These are phyloP conservation scores for Tolypocladium inflatum DNA, from an alignment of 2,329 filamentous ascomycete species.

Conservation along the genomic window DNA sequence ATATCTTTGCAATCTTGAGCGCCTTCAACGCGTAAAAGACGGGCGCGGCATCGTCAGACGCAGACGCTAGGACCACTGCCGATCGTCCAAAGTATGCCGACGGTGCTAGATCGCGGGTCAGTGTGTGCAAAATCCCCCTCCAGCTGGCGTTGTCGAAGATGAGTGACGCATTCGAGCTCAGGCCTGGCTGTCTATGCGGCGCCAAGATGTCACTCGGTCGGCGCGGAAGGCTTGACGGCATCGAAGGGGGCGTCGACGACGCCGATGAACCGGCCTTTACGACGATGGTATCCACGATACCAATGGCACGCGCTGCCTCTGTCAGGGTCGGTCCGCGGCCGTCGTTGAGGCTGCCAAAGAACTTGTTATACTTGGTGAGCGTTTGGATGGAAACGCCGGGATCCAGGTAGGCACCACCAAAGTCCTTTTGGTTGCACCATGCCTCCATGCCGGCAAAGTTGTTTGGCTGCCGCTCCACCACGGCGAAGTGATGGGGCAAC, in stretches of 20 bases:
- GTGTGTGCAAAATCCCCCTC: slow-evolving; percentile 74
- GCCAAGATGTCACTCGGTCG: slow-evolving; percentile 18
- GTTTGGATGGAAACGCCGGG: slow-evolving; percentile 55
- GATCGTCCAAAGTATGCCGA: slow-evolving; percentile 70
- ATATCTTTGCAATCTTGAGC: slow-evolving; percentile 67
- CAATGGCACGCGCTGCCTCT: slow-evolving; percentile 68
- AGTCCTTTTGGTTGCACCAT: slow-evolving; percentile 62
- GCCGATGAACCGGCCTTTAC: slow-evolving; percentile 39
- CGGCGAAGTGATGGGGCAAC: slow-evolving; percentile 72
- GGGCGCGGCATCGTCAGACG: slow-evolving; percentile 66
- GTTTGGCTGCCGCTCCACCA: slow-evolving; percentile 60
- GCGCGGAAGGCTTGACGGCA: slow-evolving; percentile 37
- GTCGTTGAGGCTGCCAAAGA: slow-evolving; percentile 40
- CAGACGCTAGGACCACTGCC: slow-evolving; percentile 65
- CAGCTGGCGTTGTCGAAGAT: slow-evolving; percentile 76
- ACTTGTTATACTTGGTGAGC: slow-evolving; percentile 46
- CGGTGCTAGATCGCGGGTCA: slow-evolving; percentile 73
- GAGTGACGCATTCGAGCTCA: slow-evolving; percentile 44
- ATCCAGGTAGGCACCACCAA: slow-evolving; percentile 75
- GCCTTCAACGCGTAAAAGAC: slow-evolving; percentile 71
- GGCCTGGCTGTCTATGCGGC: slow-evolving; percentile 18
- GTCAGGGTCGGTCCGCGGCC: slow-evolving; percentile 51
- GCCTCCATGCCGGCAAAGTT: slow-evolving; percentile 58
- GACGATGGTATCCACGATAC: slow-evolving; percentile 74
- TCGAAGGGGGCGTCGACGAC: slow-evolving; percentile 34